Conservation (phyloP, 257 asterid genomes). For the Prunella vulgaris region DNA sequence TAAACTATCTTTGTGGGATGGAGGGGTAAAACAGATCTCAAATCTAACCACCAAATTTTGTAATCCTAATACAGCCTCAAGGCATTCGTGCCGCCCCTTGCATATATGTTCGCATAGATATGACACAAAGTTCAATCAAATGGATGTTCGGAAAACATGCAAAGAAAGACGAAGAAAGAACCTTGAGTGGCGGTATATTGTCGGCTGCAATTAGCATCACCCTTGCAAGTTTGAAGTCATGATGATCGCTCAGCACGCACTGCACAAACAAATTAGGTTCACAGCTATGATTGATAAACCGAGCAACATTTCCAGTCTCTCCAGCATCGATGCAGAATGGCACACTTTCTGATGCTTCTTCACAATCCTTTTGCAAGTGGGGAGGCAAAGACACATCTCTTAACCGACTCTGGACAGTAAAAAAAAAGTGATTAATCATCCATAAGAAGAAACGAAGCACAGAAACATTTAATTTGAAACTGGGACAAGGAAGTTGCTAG, state of each 20-base stretch:
- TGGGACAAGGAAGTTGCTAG: neutral
- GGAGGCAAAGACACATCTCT: slow-evolving; percentile 65
- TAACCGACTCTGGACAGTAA: slow-evolving; percentile 59
- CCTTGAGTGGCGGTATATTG: slow-evolving; percentile 88
- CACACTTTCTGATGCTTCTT: slow-evolving; percentile 41
- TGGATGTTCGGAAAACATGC: neutral
- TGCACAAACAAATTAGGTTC: slow-evolving; percentile 84
- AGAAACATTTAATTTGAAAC: neutral
- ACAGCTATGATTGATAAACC: slow-evolving; percentile 88
- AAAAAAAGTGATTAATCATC: neutral
- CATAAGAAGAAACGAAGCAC: neutral
- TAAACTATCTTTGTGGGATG: no score
- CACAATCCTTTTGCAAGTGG: slow-evolving; percentile 35
- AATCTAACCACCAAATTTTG: neutral
- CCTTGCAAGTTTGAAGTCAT: slow-evolving; percentile 62
- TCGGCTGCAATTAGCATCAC: slow-evolving; percentile 74
- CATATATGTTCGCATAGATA: no score
- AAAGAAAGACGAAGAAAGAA: neutral
- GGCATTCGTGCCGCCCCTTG: neutral
- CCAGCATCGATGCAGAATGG: slow-evolving; percentile 91
- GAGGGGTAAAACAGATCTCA: no score
- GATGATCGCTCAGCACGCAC: slow-evolving; percentile 67
- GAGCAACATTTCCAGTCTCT: slow-evolving; percentile 58
- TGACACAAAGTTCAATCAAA: neutral
- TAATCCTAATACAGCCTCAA: neutral